A percentile compares a stretch with the other conserved stretches of the same genome.
These are phyloP conservation scores for Penicillium mononematosum DNA, from an alignment of 495 filamentous ascomycete species.

Conservation along the genomic window DNA sequence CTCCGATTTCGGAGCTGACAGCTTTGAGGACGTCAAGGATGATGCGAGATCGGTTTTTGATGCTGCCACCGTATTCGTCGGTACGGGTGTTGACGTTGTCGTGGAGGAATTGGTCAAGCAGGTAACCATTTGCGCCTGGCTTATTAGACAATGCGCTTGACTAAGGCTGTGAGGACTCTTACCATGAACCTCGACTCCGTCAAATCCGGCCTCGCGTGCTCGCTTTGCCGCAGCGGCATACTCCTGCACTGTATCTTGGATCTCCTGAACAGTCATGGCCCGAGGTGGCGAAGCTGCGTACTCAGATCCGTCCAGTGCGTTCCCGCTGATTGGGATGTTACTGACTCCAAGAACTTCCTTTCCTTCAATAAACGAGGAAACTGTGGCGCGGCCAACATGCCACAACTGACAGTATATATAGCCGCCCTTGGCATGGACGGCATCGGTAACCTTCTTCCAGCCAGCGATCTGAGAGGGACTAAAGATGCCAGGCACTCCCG, in stretches of 20 bases:
- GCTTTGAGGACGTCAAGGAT: slow-evolving; percentile 44
- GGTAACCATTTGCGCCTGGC: slow-evolving; percentile 51
- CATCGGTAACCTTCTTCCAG: slow-evolving; percentile 52
- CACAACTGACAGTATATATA: slow-evolving; percentile 55
- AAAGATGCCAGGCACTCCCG: slow-evolving; percentile 45
- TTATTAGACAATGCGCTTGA: not conserved
- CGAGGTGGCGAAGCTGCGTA: slow-evolving; percentile 38
- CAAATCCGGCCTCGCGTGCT: slow-evolving; percentile 62
- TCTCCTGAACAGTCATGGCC: slow-evolving; percentile 44
- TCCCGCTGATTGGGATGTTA: slow-evolving; percentile 28
- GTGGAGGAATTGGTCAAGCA: slow-evolving; percentile 55
- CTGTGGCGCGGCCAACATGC: slow-evolving; percentile 49
- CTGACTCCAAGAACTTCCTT: slow-evolving; percentile 20
- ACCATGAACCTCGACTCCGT: slow-evolving; percentile 57
- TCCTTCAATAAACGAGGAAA: slow-evolving; percentile 34
- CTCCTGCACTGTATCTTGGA: slow-evolving; percentile 38
- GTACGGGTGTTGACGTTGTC: slow-evolving; percentile 51
- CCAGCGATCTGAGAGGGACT: slow-evolving; percentile 41
- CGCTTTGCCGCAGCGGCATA: slow-evolving; percentile 59
- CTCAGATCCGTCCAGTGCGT: slow-evolving; percentile 28
- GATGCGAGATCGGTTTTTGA: slow-evolving; percentile 52
- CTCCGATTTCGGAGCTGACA: slow-evolving; percentile 25
- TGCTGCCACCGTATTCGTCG: slow-evolving; percentile 51
- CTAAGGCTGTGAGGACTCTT: slow-evolving; percentile 5
- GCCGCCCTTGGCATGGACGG: slow-evolving; percentile 51